Conservation (phyloP, 2,329 filamentous ascomycete species). For the Tolypocladium guangdongense region DNA sequence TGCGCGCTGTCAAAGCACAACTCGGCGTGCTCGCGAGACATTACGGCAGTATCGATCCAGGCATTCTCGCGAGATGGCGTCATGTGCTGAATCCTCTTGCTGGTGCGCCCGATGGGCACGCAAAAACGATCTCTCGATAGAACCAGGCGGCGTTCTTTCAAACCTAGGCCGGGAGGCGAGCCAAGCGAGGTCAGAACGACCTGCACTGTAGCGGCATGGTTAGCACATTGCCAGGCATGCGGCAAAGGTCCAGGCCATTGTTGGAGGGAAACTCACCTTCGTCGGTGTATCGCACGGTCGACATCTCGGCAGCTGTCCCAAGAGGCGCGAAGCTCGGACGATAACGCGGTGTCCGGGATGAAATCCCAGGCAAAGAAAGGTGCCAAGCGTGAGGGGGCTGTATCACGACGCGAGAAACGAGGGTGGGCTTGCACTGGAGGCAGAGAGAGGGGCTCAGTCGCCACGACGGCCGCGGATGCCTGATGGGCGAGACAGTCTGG, state of each 20-base stretch:
- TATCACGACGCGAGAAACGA: background rate
- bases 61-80: slow-evolving; percentile 40
- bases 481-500: background rate
- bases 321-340: background rate
- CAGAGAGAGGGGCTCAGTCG: background rate
- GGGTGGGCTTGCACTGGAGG: background rate
- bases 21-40: slow-evolving; percentile 58
- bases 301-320: background rate
- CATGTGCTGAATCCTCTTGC: slow-evolving; percentile 24
- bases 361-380: background rate
- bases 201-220: slow-evolving; percentile 12
- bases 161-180: slow-evolving; percentile 7
- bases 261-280: background rate
- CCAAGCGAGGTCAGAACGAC: slow-evolving; percentile 17
- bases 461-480: background rate
- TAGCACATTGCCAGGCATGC: background rate
- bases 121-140: slow-evolving; percentile 18
- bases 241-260: background rate
- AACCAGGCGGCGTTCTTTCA: slow-evolving; percentile 16
- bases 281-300: background rate
- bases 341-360: background rate
- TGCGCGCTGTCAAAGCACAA: slow-evolving; percentile 31
- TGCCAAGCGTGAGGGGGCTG: background rate
- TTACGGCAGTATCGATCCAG: slow-evolving; percentile 61
- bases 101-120: slow-evolving; percentile 32